Evolutionary conservation across 78 protist species (phyloP).

Genomic region (Planoprotostelium fungivorum): DNA sequence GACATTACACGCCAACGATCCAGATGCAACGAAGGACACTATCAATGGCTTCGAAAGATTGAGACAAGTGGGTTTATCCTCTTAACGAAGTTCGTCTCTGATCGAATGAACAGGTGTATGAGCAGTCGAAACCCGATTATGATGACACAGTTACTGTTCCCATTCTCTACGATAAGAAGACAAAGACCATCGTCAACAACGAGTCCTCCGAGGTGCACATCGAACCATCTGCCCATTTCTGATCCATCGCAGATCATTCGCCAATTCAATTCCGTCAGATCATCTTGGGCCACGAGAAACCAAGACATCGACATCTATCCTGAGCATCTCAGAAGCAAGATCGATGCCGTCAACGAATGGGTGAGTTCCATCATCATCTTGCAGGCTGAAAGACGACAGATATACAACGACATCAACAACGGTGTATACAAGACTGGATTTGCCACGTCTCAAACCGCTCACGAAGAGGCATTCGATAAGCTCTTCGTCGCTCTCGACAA

Average conservation of each 20-base stretch:
- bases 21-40: conserved; percentile 8
- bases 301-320: conserved; percentile 78
- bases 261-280: conserved; percentile 54
- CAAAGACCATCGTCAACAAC: conserved; percentile 76
- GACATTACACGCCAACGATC: background rate
- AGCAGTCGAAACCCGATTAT: conserved; percentile 13
- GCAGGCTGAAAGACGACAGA: no score
- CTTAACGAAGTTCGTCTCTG: background rate
- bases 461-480: conserved; percentile 41
- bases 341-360: conserved; percentile 65
- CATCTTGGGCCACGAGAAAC: conserved; percentile 1
- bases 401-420: conserved; percentile 68
- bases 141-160: conserved; percentile 72
- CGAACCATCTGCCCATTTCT: conserved; percentile 2
- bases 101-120: conserved; percentile 35
- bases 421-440: conserved; percentile 79
- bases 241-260: conserved; percentile 47
- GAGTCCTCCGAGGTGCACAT: conserved; percentile 66
- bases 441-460: conserved; percentile 6
- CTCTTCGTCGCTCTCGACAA: conserved; percentile 67
- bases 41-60: conserved; percentile 9
- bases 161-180: conserved; percentile 73
- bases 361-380: no score
- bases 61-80: conserved; percentile 2
- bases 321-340: background rate